Conservation (phyloP, 164 flowering plant species). For the Malania oleifera region DNA sequence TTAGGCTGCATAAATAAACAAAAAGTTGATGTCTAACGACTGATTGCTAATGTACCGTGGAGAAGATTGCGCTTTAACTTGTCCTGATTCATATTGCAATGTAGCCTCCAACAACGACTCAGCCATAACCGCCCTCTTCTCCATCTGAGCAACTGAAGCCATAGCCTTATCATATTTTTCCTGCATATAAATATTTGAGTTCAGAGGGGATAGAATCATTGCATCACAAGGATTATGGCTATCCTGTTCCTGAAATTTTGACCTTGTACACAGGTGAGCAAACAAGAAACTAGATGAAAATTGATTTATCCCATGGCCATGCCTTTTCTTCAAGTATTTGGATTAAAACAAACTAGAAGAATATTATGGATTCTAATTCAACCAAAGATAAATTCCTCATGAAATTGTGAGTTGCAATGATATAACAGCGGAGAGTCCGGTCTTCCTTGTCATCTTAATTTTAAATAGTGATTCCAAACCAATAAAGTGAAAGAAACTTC, state of each 20-base stretch:
- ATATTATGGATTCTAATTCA: no score
- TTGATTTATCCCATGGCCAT: background rate
- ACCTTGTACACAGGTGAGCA: background rate
- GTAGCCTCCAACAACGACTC: slow-evolving; percentile 52
- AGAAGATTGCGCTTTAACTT: slow-evolving; percentile 30
- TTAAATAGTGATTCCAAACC: no score
- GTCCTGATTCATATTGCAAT: slow-evolving; percentile 42
- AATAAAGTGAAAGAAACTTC: no score
- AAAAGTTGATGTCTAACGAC: background rate
- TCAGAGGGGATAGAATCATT: background rate
- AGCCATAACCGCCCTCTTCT: slow-evolving; percentile 42
- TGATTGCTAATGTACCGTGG: slow-evolving; percentile 23
- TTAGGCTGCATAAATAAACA: background rate
- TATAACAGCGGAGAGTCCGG: no score
- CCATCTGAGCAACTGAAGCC: slow-evolving; percentile 37
- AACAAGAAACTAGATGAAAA: background rate
- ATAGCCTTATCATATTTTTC: slow-evolving; percentile 45
- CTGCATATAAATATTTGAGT: slow-evolving; percentile 15
- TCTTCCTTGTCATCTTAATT: no score
- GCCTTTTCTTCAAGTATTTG: no score
- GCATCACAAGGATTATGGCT: background rate
- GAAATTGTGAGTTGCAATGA: no score
- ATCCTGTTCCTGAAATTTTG: background rate
- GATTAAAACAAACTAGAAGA: no score
- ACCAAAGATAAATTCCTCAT: no score